Evolutionary conservation across 169 alveolate species (phyloP).

Genomic region (Plasmodium gonderi): DNA sequence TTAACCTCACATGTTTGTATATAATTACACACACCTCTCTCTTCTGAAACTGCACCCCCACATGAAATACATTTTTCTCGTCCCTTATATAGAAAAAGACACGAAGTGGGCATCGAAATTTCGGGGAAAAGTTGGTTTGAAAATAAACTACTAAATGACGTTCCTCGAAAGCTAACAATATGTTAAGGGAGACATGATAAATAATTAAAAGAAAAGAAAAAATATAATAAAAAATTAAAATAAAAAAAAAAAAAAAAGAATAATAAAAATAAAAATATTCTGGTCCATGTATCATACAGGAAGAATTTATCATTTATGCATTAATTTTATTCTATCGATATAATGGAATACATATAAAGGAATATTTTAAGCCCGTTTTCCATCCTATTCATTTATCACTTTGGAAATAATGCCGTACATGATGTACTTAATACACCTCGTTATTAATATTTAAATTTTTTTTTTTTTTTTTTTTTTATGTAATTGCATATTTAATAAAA

Average conservation of each 20-base stretch:
- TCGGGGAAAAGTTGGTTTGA: slow-evolving; percentile 49
- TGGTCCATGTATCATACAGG: too few species aligned
- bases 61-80: too few species aligned
- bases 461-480: too few species aligned
- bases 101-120: slow-evolving; percentile 36
- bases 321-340: too few species aligned
- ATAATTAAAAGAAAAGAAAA: background rate
- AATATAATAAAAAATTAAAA: background rate
- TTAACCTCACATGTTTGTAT: background rate
- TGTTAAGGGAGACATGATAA: background rate
- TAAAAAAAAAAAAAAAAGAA: background rate
- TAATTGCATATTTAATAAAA: too few species aligned
- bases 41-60: background rate
- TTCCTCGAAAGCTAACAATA: slow-evolving; percentile 52
- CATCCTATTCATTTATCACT: too few species aligned
- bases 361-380: too few species aligned
- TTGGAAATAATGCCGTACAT: too few species aligned
- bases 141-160: slow-evolving; percentile 48
- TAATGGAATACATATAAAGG: too few species aligned
- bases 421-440: too few species aligned
- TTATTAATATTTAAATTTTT: too few species aligned
- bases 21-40: background rate
- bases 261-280: background rate
- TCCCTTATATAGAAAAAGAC: background rate
- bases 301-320: too few species aligned